Conservation (phyloP, 2,329 filamentous ascomycete genomes). For the Cladorrhinum sp. region DNA sequence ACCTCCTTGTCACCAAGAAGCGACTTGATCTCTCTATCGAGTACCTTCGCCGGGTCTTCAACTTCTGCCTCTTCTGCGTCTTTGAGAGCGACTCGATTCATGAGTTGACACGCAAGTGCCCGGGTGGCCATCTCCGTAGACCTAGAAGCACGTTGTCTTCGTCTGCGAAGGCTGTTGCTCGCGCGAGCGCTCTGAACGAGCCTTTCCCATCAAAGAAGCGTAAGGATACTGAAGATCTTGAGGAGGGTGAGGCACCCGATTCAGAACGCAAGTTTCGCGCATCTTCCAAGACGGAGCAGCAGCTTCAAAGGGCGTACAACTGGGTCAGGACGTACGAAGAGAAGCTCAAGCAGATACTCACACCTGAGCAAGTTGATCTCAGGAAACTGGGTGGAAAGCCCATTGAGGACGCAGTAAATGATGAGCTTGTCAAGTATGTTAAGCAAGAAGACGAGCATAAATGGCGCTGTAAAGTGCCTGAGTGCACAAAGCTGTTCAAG, state of each 20-base stretch:
- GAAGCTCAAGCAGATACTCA: conserved; percentile 87
- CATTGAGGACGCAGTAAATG: conserved; percentile 79
- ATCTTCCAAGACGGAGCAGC: conserved; percentile 78
- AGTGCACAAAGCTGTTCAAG: conserved; percentile 96
- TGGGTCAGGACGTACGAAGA: conserved; percentile 99
- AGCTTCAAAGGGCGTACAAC: conserved; percentile 91
- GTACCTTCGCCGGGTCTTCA: conserved; percentile 93
- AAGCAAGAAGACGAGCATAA: conserved; percentile 98
- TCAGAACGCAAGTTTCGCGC: conserved; percentile 71
- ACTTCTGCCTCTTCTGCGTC: conserved; percentile 99
- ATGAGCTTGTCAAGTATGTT: conserved; percentile 81
- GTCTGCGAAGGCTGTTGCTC: conserved; percentile 78
- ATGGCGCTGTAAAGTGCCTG: conserved; percentile 92
- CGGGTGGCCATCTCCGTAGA: conserved; percentile 91
- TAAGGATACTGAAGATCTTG: conserved; percentile 59
- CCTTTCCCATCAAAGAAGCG: conserved; percentile 82
- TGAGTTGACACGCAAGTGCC: conserved; percentile 91
- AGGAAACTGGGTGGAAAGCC: conserved; percentile 88
- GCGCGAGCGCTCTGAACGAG: conserved; percentile 77
- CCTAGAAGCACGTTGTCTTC: conserved; percentile 82
- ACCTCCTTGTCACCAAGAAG: conserved; percentile 90
- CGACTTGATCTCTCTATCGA: conserved; percentile 93
- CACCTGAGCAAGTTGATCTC: conserved; percentile 82
- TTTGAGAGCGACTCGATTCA: conserved; percentile 98
- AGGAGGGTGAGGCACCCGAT: conserved; percentile 61